Base-by-base conservation (phyloP, 495 filamentous ascomycete species). In the Rhizodiscina lignyota region DNA sequence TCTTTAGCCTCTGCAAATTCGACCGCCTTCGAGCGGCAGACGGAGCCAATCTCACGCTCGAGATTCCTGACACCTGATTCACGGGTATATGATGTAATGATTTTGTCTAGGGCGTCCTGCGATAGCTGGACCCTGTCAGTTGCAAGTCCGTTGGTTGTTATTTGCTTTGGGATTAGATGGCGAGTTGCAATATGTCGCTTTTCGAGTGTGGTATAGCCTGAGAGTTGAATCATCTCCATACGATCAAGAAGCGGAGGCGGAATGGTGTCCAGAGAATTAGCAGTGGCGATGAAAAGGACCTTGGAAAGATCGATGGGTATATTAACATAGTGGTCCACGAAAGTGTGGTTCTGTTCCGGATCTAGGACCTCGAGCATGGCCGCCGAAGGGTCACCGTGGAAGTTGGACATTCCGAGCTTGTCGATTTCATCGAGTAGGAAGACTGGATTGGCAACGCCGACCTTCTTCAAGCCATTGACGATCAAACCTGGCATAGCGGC, bases 331-430 rank as follows among this genome's bases (percentile, higher is more conserved):
- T 99, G 91, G 47, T 99, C 91, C 10, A 69, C 78, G 58, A 99
- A 99, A 12, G 74, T 74, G 55, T 92, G 67, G 47, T 99, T 99
- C 58, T 99, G 91, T 53, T 99, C 91, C 5, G 91, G 91, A 49
- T 99, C 91, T 17, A 99, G 69, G 10, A 99, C 91, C 56, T 99
- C 91, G 11, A 99, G 72, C 84, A 99, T 92, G 1, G 91, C 91
- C n/a, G 91, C 91, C 18, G 83, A 91, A 5, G 91, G 91, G 48
- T 99, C 91, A 23, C 91, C 91, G 47, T 99, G 84, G 57, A 84
- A 80, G 53, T 86, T 94, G 24, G 83, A 72, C 38, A 76, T 77
- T 39, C 91, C 86, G 35, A 96, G 68, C 64, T 99, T 99, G 65
- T 99, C 91, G 46, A 99, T 94, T 59, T 99, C 91, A 53, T 99